These are phyloP conservation scores for Coemansia sp. DNA, from an alignment of 192 early-diverging fungal genomes.

Conservation along the genomic window DNA sequence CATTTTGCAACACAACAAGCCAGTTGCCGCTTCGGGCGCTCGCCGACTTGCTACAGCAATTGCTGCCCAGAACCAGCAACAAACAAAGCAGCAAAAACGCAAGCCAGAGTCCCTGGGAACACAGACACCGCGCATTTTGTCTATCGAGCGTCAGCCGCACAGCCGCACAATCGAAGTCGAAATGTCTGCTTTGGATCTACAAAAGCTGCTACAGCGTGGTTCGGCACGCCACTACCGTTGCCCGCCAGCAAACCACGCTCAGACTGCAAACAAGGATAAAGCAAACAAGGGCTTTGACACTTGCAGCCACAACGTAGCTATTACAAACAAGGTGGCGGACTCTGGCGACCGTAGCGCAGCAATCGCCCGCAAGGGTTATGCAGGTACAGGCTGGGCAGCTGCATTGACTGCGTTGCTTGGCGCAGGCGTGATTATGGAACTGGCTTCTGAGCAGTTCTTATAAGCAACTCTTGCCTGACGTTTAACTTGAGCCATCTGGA, in stretches of 20 bases:
- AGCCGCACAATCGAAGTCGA: slow-evolving; percentile 32
- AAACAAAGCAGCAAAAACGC: background rate
- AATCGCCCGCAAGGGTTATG: background rate
- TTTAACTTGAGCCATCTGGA: background rate
- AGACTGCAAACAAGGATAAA: background rate
- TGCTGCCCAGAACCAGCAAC: slow-evolving; percentile 1
- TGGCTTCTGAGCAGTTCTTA: background rate
- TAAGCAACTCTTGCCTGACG: no score
- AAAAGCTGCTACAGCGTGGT: slow-evolving; percentile 5
- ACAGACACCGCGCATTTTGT: background rate
- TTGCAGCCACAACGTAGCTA: background rate
- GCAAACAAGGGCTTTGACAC: background rate
- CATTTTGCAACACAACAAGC: slow-evolving; percentile 8
- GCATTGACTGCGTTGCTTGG: background rate
- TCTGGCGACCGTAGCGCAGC: background rate
- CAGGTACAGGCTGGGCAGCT: background rate
- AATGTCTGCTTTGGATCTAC: slow-evolving; percentile 16
- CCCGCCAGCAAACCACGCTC: background rate
- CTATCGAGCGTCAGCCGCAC: slow-evolving; percentile 8
- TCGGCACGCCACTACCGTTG: slow-evolving; percentile 2
- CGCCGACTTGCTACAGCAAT: slow-evolving; percentile 3
- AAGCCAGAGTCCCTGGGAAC: background rate
- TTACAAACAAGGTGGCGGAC: background rate
- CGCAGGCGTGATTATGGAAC: background rate
- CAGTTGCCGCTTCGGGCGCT: background rate